Evolutionary conservation across 768 basidiomycete genomes (phyloP), one percentile per base, ranked within the genome.

Genomic region (Sporobolomyces pararoseus): DNA sequence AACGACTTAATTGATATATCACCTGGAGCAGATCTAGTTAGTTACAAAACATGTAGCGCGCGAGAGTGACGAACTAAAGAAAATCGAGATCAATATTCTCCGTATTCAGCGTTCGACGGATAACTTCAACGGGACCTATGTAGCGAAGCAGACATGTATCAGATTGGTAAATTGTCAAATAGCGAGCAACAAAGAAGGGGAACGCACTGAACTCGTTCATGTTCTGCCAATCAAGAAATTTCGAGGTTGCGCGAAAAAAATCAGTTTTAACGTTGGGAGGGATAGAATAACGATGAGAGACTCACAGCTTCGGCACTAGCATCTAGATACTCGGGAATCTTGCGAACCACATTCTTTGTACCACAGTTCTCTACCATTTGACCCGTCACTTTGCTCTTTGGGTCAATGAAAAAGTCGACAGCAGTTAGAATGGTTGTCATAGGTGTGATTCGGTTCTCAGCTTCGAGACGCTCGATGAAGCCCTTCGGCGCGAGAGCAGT

Each of bases 341-440:
- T 59, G 6, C 58, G 39, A 27, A 59, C 29, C 2, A 46, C 58
- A 29, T 46, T 46, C 42, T 46, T 59, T 10, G 14, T n/a, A 12
- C 58, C 58, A 29, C 58, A 59, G 21, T 59, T 59, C 58, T 59
- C 58, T 5, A 59, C 42, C 39, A 59, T 59, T 39, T 59, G 58
- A 53, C 71, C 71, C 4, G 71, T 68, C 0, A 72, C 53, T 32
- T 44, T 55, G 37, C 53, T 52, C 14, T 55, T 7, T 0, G 66
- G 67, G 37, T 46, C 7, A 51, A 72, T 44, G 63, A 72, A 72
- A 27, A 68, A 39, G 25, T 68, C 71, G 9, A 72, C 67, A 9
- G 31, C 71, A 46, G 68, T 31, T 7, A 47, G n/a, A 25, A 72
- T 47, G 16, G 71, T 72, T 37, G 51, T 44, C 63, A 72, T 68